Conservation (phyloP, 2,329 filamentous ascomycete genomes). For the Chalaropsis ovoidea region DNA sequence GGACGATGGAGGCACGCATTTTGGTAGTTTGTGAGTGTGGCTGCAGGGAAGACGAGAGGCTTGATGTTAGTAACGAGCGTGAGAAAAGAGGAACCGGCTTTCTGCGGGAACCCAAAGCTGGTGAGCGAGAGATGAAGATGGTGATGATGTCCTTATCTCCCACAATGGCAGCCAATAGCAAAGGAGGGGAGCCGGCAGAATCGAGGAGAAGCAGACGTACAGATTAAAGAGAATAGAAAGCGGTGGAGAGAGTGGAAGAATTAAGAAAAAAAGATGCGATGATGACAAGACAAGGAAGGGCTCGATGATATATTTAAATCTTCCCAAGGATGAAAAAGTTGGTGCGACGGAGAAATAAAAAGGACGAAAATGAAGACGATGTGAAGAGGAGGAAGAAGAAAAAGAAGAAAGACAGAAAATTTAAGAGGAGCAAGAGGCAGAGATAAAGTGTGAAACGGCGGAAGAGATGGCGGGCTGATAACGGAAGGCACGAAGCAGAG, state of each 20-base stretch:
- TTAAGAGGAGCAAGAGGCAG: constrained; percentile 15
- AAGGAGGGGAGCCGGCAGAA: neutral
- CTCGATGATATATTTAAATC: neutral
- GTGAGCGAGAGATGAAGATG: neutral
- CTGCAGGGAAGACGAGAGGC: constrained; percentile 1
- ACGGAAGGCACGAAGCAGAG: constrained; percentile 19
- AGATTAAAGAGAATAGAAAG: neutral
- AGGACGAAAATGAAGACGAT: neutral
- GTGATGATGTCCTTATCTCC: too few species aligned
- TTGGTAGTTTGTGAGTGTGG: constrained; percentile 15
- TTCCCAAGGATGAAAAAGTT: neutral
- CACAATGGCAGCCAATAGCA: too few species aligned
- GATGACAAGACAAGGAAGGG: neutral
- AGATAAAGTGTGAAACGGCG: constrained; percentile 21
- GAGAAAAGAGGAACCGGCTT: neutral
- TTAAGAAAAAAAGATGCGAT: neutral
- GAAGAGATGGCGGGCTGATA: constrained; percentile 14
- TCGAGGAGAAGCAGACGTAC: neutral
- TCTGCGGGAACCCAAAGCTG: neutral
- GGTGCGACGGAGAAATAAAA: neutral
- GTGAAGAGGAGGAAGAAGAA: neutral
- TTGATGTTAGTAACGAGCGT: neutral
- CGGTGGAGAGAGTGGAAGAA: neutral
- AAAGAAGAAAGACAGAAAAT: neutral
- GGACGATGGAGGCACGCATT: constrained; percentile 23